These are phyloP conservation scores for Lepidium aucheri DNA, from an alignment of 345 rosid genomes.

Conservation along the genomic window DNA sequence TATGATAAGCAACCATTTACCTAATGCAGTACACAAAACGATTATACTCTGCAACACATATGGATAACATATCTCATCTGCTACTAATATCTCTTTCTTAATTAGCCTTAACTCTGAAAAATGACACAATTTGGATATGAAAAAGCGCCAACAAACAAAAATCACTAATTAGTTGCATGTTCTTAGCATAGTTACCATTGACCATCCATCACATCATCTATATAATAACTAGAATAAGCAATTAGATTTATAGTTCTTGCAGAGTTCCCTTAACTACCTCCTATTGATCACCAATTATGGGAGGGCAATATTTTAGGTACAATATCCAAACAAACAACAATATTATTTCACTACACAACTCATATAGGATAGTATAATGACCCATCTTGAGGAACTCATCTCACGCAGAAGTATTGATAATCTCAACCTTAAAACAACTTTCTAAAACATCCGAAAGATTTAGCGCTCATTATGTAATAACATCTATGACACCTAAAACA, in stretches of 20 bases:
- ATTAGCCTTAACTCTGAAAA: background rate
- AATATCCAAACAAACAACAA: no score
- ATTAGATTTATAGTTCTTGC: conserved; percentile 1
- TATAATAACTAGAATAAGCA: background rate
- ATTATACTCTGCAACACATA: conserved; percentile 6
- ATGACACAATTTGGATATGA: background rate
- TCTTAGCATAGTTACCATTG: background rate
- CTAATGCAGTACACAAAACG: conserved; percentile 39
- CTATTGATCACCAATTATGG: no score
- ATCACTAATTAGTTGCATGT: conserved; percentile 1
- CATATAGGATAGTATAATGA: no score
- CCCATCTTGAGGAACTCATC: no score
- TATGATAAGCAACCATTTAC: conserved; percentile 96
- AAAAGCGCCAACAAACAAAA: conserved; percentile 2
- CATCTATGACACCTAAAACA: no score
- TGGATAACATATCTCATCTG: background rate
- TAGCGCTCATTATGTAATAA: no score
- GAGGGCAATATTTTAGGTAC: no score
- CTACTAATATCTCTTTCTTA: background rate
- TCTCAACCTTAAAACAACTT: no score
- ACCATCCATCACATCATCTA: background rate
- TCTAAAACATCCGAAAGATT: no score
- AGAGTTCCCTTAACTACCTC: no score
- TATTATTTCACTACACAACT: no score
- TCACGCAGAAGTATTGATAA: no score